Percentiles rank a stretch among this genome's conserved stretches.
These are phyloP conservation scores for Nemania sp. DNA, from an alignment of 2,329 filamentous ascomycete species.

Conservation along the genomic window DNA sequence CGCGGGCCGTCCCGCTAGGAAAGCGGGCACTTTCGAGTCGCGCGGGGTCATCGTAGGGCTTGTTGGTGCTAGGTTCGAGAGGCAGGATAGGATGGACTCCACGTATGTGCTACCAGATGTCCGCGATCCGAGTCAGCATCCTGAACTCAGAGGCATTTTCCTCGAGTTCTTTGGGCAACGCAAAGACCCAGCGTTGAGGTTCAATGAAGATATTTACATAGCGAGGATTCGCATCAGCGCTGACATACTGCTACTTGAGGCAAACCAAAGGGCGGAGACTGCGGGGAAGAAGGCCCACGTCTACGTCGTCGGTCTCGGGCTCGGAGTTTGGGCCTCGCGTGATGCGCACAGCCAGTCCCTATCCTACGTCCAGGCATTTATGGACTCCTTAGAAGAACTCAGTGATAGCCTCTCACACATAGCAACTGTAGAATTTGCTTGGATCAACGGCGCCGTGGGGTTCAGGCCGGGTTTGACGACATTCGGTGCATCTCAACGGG, in stretches of 20 bases:
- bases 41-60: slow-evolving; percentile 51
- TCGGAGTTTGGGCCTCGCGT: slow-evolving; percentile 51
- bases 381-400: slow-evolving; percentile 34
- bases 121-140: slow-evolving; percentile 35
- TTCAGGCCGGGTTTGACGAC: slow-evolving; percentile 24
- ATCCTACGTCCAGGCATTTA: slow-evolving; percentile 43
- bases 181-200: slow-evolving; percentile 10
- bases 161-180: slow-evolving; percentile 41
- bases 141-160: slow-evolving; percentile 43
- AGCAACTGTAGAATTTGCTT: slow-evolving; percentile 47
- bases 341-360: slow-evolving; percentile 32
- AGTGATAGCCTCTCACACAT: slow-evolving; percentile 36
- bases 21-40: slow-evolving; percentile 42
- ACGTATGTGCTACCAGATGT: slow-evolving; percentile 31
- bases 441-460: slow-evolving; percentile 30
- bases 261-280: slow-evolving; percentile 43
- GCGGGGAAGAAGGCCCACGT: slow-evolving; percentile 46
- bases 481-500: slow-evolving; percentile 8
- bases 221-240: slow-evolving; percentile 46
- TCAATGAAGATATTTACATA: slow-evolving; percentile 46
- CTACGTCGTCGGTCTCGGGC: slow-evolving; percentile 51
- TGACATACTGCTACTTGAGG: slow-evolving; percentile 50
- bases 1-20: slow-evolving; percentile 2
- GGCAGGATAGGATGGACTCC: slow-evolving; percentile 48
- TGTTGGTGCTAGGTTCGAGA: slow-evolving; percentile 52